Evolutionary conservation across 495 filamentous ascomycete genomes (phyloP).

Genomic region (Podospora fimiseda): DNA sequence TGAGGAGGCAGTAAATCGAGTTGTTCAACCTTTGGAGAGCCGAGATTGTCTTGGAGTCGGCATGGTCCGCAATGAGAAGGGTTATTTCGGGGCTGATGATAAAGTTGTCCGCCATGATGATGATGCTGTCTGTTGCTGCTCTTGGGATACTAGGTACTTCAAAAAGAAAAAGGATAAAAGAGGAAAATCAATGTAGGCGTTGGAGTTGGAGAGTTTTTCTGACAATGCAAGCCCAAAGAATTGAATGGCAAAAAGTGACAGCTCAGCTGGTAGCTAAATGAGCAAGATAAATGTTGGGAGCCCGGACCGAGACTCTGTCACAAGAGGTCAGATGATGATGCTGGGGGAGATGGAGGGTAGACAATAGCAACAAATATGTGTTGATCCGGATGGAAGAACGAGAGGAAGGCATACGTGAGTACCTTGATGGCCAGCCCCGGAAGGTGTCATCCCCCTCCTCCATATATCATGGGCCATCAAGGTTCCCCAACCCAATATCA

Average conservation of each 20-base stretch:
- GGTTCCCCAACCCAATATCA: too few relatives aligned
- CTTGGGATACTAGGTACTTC: too few relatives aligned
- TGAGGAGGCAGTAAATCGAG: conserved; percentile 10
- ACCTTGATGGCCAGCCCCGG: conserved; percentile 1
- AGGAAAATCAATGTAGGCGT: too few relatives aligned
- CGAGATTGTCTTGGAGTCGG: conserved; percentile 15
- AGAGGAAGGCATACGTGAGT: background rate
- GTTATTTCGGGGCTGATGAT: conserved; percentile 18
- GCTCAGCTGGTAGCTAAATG: background rate
- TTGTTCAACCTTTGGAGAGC: conserved; percentile 19
- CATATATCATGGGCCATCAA: background rate
- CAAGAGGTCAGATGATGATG: background rate
- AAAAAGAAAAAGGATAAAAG: background rate
- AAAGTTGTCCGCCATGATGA: background rate
- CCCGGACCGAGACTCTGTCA: background rate
- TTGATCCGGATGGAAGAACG: background rate
- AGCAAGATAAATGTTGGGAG: background rate
- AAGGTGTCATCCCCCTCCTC: background rate
- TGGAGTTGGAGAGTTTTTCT: too few relatives aligned
- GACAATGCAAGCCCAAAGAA: too few relatives aligned
- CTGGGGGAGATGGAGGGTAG: background rate
- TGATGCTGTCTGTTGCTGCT: background rate
- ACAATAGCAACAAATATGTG: background rate
- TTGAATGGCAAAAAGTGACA: too few relatives aligned
- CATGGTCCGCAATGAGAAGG: conserved; percentile 20